These are phyloP conservation scores for Elsinoe arachidis DNA, from an alignment of 2,329 filamentous ascomycete genomes.

Conservation along the genomic window DNA sequence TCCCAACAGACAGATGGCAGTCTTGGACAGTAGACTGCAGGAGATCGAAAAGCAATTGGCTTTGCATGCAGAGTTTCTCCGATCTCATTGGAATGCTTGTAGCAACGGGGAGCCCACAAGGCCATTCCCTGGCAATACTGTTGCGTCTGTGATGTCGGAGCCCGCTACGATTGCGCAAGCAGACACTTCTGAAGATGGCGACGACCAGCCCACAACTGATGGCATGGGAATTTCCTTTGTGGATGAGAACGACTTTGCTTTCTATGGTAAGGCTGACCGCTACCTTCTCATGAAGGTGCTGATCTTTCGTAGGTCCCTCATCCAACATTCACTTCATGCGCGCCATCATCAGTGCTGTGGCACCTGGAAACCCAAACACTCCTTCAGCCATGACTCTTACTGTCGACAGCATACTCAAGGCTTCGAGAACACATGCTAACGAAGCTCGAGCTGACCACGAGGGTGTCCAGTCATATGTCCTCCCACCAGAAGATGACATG, in stretches of 20 bases:
- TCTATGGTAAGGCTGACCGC: constrained; percentile 25
- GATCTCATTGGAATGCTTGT: not conserved
- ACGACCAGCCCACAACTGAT: constrained; percentile 26
- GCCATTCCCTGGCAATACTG: not conserved
- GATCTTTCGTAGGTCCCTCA: constrained; percentile 17
- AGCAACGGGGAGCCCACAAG: not conserved
- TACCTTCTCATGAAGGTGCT: not conserved
- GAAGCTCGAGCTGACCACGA: not conserved
- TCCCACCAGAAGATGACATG: constrained; percentile 27
- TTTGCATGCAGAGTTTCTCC: not conserved
- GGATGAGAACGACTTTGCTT: constrained; percentile 30
- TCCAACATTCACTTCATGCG: constrained; percentile 37
- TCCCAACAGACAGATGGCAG: not conserved
- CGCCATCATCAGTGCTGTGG: constrained; percentile 29
- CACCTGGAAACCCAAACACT: not conserved
- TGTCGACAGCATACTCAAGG: not conserved
- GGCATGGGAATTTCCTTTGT: constrained; percentile 31
- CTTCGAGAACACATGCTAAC: constrained; percentile 12
- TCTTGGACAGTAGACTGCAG: constrained; percentile 1
- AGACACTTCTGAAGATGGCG: constrained; percentile 14
- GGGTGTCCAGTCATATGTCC: constrained; percentile 7
- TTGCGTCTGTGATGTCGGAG: not conserved
- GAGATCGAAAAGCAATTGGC: constrained; percentile 7
- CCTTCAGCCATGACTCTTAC: not conserved
- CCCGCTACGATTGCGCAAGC: constrained; percentile 1